Evolutionary conservation across 768 basidiomycete genomes (phyloP).

Genomic region (Neoboletus magnificus): DNA sequence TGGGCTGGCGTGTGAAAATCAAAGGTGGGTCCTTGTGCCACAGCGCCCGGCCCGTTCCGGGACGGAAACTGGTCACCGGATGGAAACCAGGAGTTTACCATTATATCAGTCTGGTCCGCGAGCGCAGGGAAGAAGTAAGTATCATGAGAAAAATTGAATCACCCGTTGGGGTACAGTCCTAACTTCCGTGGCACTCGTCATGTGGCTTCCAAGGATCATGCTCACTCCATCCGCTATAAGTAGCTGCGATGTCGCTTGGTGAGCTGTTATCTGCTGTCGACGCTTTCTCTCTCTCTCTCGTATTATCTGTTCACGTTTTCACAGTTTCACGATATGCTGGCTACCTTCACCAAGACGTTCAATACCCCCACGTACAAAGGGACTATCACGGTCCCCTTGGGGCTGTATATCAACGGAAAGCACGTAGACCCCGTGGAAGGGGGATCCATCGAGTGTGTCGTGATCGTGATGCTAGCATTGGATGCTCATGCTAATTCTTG

Average conservation of each 20-base stretch:
- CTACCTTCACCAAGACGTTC: slow-evolving; percentile 45
- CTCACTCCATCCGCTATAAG: slow-evolving; percentile 1
- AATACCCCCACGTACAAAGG: slow-evolving; percentile 57
- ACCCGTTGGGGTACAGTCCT: neutral
- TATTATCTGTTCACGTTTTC: neutral
- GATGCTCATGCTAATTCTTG: neutral
- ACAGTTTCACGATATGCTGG: slow-evolving; percentile 30
- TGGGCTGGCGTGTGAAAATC: no score
- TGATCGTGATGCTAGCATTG: neutral
- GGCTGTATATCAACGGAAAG: slow-evolving; percentile 64
- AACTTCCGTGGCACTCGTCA: neutral
- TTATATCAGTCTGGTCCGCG: neutral
- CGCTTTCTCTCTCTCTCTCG: neutral
- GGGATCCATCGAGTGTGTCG: slow-evolving; percentile 59
- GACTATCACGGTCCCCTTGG: slow-evolving; percentile 51
- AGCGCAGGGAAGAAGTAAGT: neutral
- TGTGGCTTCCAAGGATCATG: neutral
- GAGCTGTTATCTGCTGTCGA: neutral
- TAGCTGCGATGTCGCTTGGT: neutral
- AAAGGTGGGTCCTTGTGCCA: no score
- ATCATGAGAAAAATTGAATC: neutral
- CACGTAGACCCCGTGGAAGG: slow-evolving; percentile 48
- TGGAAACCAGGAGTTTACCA: neutral
- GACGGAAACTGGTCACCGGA: neutral
- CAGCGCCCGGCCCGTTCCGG: no score